Evolutionary conservation across 2,329 filamentous ascomycete genomes (phyloP), one percentile per base, ranked within the genome.

Genomic region (Ascochyta koolunga): DNA sequence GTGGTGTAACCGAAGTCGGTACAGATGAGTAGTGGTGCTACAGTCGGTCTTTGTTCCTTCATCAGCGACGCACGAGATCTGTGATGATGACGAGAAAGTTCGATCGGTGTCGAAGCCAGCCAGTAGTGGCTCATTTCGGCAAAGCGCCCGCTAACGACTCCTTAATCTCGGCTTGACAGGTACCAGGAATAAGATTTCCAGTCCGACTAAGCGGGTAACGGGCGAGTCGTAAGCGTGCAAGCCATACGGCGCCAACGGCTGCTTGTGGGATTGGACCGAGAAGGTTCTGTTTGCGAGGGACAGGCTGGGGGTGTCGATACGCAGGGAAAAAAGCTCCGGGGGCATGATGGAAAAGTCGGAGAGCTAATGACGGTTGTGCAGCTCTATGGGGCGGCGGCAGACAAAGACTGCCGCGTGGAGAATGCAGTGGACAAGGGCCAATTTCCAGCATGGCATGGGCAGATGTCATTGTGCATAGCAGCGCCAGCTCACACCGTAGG

Each of bases 121-220:
- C 45, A 53, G 56, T 42, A 57, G 56, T 41, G 37, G 52, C 55
- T 52, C 56, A 35, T 57, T 61, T 54, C 47, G 66, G 66, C 46
- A 66, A 64, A 61, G 66, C 64, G 66, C 54, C 60, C 64, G 67
- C 65, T 68, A 63, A 51, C 53, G 55, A 54, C 65, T 72, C 71
- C 67, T 73, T 73, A 72, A 75, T 75, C 62, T 75, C 72, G 72
- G 72, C 61, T 68, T 64, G 57, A 58, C 54, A 57, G 54, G 39
- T 53, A 44, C 56, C 50, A 64, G 58, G 53, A 63, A 53, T 55
- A 52, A 55, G 50, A 53, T 52, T 57, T 58, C 64, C 64, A 60
- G 46, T 50, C 60, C 53, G 60, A 64, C 61, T 56, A 70, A 64
- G 62, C 62, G 54, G 59, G 47, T 57, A 59, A 55, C 61, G 57